Percentiles rank a stretch among this genome's conserved stretches.
Evolutionary conservation across 306 rosid species (phyloP).

Genomic region (Medicago truncatula): DNA sequence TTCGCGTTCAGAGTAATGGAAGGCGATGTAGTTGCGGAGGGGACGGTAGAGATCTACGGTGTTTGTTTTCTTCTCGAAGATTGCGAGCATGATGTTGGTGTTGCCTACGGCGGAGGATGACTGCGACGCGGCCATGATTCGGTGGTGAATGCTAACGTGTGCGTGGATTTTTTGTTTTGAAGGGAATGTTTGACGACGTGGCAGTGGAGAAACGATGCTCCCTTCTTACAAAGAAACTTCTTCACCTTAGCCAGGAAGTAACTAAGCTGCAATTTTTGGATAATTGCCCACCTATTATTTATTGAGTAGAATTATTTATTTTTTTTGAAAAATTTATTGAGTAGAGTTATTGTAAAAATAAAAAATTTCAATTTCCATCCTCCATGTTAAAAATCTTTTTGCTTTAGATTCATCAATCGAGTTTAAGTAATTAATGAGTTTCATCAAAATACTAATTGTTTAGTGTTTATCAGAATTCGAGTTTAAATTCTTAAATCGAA

Average conservation of each 20-base stretch:
- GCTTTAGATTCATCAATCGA: too few relatives aligned
- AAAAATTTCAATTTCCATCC: too few relatives aligned
- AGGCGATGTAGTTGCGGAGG: slow-evolving; percentile 83
- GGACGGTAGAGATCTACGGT: slow-evolving; percentile 79
- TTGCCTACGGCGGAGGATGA: slow-evolving; percentile 59
- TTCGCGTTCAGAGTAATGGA: slow-evolving; percentile 96
- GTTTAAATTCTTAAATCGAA: too few relatives aligned
- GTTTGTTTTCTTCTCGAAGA: slow-evolving; percentile 88
- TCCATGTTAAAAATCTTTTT: too few relatives aligned
- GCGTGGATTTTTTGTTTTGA: not conserved
- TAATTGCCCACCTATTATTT: not conserved
- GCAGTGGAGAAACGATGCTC: not conserved
- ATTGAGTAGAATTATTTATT: too few relatives aligned
- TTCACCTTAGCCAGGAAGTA: slow-evolving; percentile 13
- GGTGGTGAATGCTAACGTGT: not conserved
- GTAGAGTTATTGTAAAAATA: too few relatives aligned
- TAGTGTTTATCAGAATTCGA: too few relatives aligned
- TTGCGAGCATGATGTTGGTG: slow-evolving; percentile 85
- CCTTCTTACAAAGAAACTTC: not conserved
- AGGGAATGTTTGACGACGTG: not conserved
- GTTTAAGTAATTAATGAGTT: too few relatives aligned
- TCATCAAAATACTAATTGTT: too few relatives aligned
- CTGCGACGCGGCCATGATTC: slow-evolving; percentile 63
- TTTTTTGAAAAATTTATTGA: too few relatives aligned
- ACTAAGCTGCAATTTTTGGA: not conserved